Conservation (phyloP, 2,329 filamentous ascomycete species). For the Apiospora marii region DNA sequence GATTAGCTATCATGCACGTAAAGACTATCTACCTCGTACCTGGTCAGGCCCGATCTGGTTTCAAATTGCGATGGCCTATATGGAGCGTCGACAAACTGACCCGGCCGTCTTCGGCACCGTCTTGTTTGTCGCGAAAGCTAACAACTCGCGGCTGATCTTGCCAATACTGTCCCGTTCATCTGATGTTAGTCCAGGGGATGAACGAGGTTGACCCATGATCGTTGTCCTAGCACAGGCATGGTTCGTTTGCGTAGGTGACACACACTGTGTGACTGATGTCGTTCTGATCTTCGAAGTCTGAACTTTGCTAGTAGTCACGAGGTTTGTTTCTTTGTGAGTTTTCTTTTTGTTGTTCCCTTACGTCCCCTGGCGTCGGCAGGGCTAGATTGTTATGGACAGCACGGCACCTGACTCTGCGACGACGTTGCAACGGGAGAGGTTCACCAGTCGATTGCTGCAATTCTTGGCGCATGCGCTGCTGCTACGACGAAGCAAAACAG, state of each 20-base stretch:
- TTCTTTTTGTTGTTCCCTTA: not conserved
- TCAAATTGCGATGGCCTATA: not conserved
- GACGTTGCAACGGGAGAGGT: not conserved
- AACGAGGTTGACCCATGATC: not conserved
- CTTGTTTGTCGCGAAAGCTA: not conserved
- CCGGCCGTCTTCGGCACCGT: not conserved
- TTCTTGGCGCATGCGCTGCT: not conserved
- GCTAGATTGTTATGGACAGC: not conserved
- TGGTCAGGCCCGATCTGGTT: not conserved
- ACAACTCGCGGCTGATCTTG: not conserved
- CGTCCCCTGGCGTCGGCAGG: not conserved
- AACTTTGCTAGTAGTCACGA: not conserved
- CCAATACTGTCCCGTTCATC: not conserved
- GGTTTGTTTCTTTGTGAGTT: not conserved
- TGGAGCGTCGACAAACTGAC: not conserved
- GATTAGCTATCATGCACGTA: not conserved
- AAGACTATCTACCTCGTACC: slow-evolving; percentile 6
- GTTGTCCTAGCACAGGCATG: not conserved
- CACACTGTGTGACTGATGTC: not conserved
- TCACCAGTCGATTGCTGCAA: not conserved
- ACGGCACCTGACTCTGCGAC: not conserved
- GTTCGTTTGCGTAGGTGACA: not conserved
- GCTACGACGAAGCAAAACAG: not conserved
- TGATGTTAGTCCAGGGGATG: not conserved
- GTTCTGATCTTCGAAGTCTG: not conserved